Percentiles rank a stretch among this genome's conserved stretches.
These are phyloP conservation scores for Plantago coronopus DNA, from an alignment of 305 asterid genomes.

Conservation along the genomic window DNA sequence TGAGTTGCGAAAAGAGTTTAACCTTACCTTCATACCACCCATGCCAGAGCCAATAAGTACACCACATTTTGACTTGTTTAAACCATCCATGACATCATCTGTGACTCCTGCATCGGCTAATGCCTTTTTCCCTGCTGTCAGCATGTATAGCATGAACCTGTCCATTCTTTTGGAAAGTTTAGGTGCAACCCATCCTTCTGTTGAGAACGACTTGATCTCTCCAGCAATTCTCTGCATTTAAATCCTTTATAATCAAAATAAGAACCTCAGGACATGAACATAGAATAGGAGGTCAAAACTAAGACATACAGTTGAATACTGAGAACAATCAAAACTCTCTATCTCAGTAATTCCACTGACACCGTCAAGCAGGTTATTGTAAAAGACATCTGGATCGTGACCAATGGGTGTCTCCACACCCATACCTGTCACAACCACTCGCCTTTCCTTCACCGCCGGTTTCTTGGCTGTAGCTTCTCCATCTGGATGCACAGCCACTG, in stretches of 20 bases:
- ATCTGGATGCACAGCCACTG: conserved; percentile 46
- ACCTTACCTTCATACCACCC: conserved; percentile 91
- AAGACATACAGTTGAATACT: conserved; percentile 78
- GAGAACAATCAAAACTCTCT: conserved; percentile 88
- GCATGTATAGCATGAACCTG: conserved; percentile 90
- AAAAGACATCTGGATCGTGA: conserved; percentile 71
- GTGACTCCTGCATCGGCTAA: conserved; percentile 82
- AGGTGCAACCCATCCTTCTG: conserved; percentile 93
- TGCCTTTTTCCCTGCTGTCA: conserved; percentile 95
- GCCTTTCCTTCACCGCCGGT: conserved; percentile 63
- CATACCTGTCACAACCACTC: conserved; percentile 99
- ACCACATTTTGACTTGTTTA: conserved; percentile 78
- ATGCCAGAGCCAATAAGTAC: conserved; percentile 89
- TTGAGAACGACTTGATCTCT: conserved; percentile 86
- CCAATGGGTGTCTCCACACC: conserved; percentile 94
- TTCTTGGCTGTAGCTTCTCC: conserved; percentile 51
- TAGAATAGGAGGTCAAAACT: conserved; percentile 19
- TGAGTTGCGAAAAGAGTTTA: conserved; percentile 13
- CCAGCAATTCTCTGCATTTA: conserved; percentile 91
- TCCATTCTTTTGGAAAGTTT: conserved; percentile 93
- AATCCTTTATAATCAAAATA: conserved; percentile 27
- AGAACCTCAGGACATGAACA: conserved; percentile 18
- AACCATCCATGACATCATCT: conserved; percentile 65
- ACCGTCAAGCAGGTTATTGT: conserved; percentile 86
- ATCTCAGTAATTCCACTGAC: conserved; percentile 90